Evolutionary conservation across 169 alveolate species (phyloP), one percentile per base, ranked within the genome.

Genomic region (Cryptosporidium parvum): DNA sequence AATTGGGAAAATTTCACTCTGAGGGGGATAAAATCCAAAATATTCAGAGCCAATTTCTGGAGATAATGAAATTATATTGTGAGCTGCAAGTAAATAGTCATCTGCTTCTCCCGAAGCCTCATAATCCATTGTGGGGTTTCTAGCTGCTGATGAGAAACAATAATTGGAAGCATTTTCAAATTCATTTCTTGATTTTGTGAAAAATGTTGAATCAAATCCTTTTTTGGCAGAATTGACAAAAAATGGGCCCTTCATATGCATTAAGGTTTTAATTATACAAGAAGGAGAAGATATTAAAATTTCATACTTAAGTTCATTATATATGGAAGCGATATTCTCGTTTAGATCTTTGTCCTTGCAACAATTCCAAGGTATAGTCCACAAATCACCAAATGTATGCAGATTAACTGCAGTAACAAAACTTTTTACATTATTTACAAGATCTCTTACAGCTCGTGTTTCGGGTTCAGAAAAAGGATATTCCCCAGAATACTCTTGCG

Each of bases 21-120:
- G 42, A 26, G 89, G 89, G 14, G 89, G 89, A 31, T 91, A 91
- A 70, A 91, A 91, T 26, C 86, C 91, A 62, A 52, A 75, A 8
- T 71, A 69, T 23, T 85, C 92, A 16, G 86, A 48, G 6, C 97
- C 97, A 21, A 95, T 85, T 72, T 95, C 97, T 29, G 97, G 96
- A 44, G 96, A 93, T 58, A 93, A 70, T 33, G 96, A 72, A 37
- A 95, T 68, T 18, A 94, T 92, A 42, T 85, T 85, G 33, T 87
- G 91, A 71, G 85, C 92, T 12, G 92, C 94, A 35, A 93, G 91
- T 92, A 95, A 91, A 95, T 96, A 95, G 91, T 95, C 97, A 42
- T 94, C 94, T 3, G 97, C 97, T 69, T 94, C 97, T 1, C 96
- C 96, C 75, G 94, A 92, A n/a, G 97, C 92, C 48, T 61, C 91